These are phyloP conservation scores for Rusavskia elegans DNA, from an alignment of 495 filamentous ascomycete genomes.

Conservation along the genomic window DNA sequence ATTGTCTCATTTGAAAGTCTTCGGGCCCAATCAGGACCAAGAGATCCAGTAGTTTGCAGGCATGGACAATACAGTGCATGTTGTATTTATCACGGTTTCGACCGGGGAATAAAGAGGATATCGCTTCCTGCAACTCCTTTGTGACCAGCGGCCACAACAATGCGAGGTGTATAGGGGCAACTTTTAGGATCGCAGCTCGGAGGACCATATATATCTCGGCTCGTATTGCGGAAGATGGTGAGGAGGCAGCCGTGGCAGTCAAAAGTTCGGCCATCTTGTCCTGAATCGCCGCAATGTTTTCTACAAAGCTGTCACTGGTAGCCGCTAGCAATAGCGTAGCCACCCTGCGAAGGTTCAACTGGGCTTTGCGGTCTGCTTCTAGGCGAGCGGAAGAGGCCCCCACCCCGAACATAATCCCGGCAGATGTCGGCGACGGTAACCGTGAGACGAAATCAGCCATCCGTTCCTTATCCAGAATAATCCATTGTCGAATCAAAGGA, in stretches of 20 bases:
- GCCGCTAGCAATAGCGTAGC: conserved; percentile 61
- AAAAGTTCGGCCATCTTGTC: conserved; percentile 82
- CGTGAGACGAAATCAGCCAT: conserved; percentile 66
- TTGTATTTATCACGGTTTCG: conserved; percentile 64
- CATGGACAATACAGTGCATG: conserved; percentile 62
- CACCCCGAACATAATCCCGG: conserved; percentile 94
- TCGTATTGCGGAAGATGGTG: conserved; percentile 76
- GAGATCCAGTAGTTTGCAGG: conserved; percentile 79
- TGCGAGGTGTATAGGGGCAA: conserved; percentile 58
- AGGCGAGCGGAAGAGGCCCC: conserved; percentile 85
- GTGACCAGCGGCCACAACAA: conserved; percentile 84
- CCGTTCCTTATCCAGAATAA: conserved; percentile 71
- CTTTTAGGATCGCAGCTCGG: conserved; percentile 62
- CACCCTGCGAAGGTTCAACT: conserved; percentile 76
- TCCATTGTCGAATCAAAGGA: conserved; percentile 67
- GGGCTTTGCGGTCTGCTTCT: conserved; percentile 86
- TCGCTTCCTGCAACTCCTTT: conserved; percentile 64
- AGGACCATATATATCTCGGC: conserved; percentile 83
- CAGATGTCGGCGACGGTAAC: conserved; percentile 74
- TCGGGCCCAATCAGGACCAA: conserved; percentile 76
- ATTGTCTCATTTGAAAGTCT: conserved; percentile 90
- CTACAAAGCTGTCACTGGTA: conserved; percentile 59
- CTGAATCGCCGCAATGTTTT: conserved; percentile 52
- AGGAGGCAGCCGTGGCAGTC: conserved; percentile 71
- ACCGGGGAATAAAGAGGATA: conserved; percentile 58